A percentile compares a stretch with the other conserved stretches of the same genome.
These are phyloP conservation scores for Dryadomyces quercus-mongolicae DNA, from an alignment of 2,329 filamentous ascomycete species.

Conservation along the genomic window DNA sequence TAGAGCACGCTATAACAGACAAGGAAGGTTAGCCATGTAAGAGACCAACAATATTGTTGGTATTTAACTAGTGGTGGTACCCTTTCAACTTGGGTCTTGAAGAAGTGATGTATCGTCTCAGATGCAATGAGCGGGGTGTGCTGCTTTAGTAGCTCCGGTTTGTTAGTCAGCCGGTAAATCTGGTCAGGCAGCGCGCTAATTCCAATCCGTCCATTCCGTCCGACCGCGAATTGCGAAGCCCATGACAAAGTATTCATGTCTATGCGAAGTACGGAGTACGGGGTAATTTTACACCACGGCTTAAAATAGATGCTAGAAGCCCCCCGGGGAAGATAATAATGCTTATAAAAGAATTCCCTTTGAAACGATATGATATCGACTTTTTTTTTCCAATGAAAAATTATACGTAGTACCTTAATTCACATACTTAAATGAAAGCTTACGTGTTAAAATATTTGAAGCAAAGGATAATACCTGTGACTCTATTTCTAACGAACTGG, in stretches of 20 bases:
- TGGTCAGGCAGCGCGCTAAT: neutral
- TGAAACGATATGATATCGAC: neutral
- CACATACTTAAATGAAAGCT: too few species aligned
- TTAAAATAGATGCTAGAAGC: too few species aligned
- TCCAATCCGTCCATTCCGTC: neutral
- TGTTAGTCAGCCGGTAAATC: neutral
- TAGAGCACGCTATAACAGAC: neutral
- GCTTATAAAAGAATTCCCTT: too few species aligned
- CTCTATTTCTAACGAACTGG: neutral
- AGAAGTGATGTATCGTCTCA: neutral
- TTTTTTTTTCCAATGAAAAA: neutral
- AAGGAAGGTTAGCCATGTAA: neutral
- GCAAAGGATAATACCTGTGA: neutral
- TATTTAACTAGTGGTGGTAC: too few species aligned
- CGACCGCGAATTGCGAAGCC: too few species aligned
- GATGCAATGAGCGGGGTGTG: neutral
- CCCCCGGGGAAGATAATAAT: too few species aligned
- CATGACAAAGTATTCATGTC: too few species aligned
- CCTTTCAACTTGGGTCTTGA: too few species aligned
- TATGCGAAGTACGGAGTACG: too few species aligned
- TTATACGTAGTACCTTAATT: neutral
- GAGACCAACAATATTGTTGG: too few species aligned
- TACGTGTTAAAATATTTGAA: neutral
- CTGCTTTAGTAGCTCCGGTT: neutral
- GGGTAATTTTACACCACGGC: too few species aligned